These are phyloP conservation scores for Boletus rex-veris DNA, from an alignment of 768 basidiomycete genomes.

Conservation along the genomic window DNA sequence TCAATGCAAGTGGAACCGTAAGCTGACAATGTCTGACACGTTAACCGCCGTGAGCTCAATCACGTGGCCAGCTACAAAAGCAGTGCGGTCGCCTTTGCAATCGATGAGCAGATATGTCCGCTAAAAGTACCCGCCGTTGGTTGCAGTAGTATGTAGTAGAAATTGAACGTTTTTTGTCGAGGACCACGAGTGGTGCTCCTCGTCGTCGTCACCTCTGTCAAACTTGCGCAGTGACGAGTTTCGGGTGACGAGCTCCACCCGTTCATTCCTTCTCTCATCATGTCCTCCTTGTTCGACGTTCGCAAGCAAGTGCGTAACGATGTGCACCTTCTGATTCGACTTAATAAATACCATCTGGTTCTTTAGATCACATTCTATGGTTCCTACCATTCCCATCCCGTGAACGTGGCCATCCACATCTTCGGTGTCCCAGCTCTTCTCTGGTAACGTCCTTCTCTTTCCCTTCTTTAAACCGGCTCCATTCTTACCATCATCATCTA, in stretches of 20 bases:
- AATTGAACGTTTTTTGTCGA: too few species aligned
- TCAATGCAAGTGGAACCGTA: neutral
- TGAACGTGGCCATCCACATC: conserved; percentile 84
- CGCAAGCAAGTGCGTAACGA: conserved; percentile 57
- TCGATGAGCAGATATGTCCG: too few species aligned
- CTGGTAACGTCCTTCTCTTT: conserved; percentile 49
- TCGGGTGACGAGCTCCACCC: neutral
- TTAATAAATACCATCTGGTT: conserved; percentile 6
- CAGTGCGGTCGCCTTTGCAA: too few species aligned
- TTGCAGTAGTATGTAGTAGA: too few species aligned
- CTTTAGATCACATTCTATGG: conserved; percentile 87
- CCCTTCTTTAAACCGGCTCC: conserved; percentile 6
- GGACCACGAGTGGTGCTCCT: too few species aligned
- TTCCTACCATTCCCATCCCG: conserved; percentile 81
- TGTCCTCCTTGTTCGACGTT: conserved; percentile 57
- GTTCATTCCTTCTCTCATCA: conserved; percentile 8
- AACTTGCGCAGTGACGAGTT: too few species aligned
- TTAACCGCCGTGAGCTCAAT: neutral
- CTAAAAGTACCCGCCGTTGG: too few species aligned
- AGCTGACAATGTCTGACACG: neutral
- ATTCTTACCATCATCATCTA: neutral
- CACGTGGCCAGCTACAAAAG: conserved; percentile 12
- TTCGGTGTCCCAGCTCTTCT: conserved; percentile 79
- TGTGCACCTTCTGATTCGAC: conserved; percentile 4
- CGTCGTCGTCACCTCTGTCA: too few species aligned